Conservation (phyloP, 2,329 filamentous ascomycete genomes). For the Dactylellina leptospora region DNA sequence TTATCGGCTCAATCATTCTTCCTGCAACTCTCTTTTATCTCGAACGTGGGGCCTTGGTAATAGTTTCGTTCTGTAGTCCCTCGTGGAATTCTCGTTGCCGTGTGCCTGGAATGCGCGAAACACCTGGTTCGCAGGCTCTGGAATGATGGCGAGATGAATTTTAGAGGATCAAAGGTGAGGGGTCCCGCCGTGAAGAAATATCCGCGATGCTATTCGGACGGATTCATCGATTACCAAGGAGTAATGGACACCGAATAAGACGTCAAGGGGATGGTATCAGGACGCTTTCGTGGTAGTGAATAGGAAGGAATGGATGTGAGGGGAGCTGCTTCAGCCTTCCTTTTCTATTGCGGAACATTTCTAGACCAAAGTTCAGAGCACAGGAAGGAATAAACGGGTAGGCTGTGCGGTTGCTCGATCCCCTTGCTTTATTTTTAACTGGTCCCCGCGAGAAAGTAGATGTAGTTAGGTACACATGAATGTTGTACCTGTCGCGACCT, state of each 20-base stretch:
- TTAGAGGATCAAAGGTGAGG: slow-evolving; percentile 16
- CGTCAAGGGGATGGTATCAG: slow-evolving; percentile 43
- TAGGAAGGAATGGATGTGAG: slow-evolving; percentile 14
- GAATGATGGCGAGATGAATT: slow-evolving; percentile 45
- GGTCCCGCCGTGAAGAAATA: slow-evolving; percentile 44
- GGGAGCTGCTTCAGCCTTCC: slow-evolving; percentile 32
- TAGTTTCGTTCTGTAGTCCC: slow-evolving; percentile 18
- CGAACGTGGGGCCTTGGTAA: slow-evolving; percentile 2
- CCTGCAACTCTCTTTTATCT: slow-evolving; percentile 19
- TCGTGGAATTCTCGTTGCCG: slow-evolving; percentile 29
- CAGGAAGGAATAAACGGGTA: neutral
- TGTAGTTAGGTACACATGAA: slow-evolving; percentile 5
- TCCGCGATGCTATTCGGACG: slow-evolving; percentile 46
- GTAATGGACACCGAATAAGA: slow-evolving; percentile 28
- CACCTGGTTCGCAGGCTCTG: slow-evolving; percentile 28
- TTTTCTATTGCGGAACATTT: slow-evolving; percentile 28
- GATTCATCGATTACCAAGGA: slow-evolving; percentile 51
- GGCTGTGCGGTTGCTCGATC: slow-evolving; percentile 25
- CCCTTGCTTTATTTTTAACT: slow-evolving; percentile 11
- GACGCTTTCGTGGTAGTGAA: slow-evolving; percentile 27
- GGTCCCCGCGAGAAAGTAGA: neutral
- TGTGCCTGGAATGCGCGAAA: slow-evolving; percentile 36
- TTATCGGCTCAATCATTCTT: slow-evolving; percentile 49
- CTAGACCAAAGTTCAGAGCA: neutral
- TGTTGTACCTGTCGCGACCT: slow-evolving; percentile 20